Evolutionary conservation across 169 alveolate species (phyloP).

Genomic region (Babesia divergens): DNA sequence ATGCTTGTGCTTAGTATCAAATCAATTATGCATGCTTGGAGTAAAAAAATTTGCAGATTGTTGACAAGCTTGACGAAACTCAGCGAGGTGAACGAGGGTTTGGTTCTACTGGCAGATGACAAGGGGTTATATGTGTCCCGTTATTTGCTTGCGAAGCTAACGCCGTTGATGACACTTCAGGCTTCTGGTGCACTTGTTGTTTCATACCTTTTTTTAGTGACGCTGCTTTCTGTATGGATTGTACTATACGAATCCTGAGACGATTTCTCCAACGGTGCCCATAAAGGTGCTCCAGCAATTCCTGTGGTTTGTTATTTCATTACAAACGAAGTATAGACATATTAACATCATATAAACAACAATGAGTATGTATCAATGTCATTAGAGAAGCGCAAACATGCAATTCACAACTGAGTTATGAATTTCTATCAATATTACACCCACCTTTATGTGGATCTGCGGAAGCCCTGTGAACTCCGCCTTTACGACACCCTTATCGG

Average conservation of each 20-base stretch:
- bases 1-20: background rate
- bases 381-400: background rate
- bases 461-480: slow-evolving; percentile 63
- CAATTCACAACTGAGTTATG: background rate
- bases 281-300: slow-evolving; percentile 35
- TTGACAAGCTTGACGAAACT: slow-evolving; percentile 80
- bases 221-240: slow-evolving; percentile 5
- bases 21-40: background rate
- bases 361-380: background rate
- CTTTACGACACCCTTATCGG: background rate
- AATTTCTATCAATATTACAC: background rate
- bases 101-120: slow-evolving; percentile 80
- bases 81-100: slow-evolving; percentile 87
- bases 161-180: slow-evolving; percentile 33
- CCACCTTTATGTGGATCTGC: slow-evolving; percentile 27
- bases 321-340: background rate
- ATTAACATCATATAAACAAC: background rate
- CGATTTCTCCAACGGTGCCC: slow-evolving; percentile 47
- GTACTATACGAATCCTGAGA: slow-evolving; percentile 7
- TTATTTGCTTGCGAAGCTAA: slow-evolving; percentile 19
- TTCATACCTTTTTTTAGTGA: background rate
- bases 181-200: background rate
- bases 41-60: slow-evolving; percentile 66
- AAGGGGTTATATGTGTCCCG: background rate
- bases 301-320: slow-evolving; percentile 10